phyloP scores from a whole-genome alignment of 1,139 yeast genomes.

The Scheffersomyces parashehatae region DNA sequence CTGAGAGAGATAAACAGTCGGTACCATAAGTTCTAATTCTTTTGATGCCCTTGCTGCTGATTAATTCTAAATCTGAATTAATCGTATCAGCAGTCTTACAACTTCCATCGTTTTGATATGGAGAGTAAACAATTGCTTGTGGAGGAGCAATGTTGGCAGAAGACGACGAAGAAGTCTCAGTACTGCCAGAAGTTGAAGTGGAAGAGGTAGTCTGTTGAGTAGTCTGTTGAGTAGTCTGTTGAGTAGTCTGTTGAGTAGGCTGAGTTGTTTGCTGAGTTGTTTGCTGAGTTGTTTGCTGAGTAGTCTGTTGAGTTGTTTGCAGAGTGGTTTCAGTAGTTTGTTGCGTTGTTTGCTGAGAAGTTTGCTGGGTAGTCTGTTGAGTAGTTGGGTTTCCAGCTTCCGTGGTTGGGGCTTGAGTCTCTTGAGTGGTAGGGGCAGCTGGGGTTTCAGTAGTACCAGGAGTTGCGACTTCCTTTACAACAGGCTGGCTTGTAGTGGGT shows the following conservation, averaged over 20 bases:
- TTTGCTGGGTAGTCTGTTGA: background rate
- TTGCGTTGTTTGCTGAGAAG: background rate
- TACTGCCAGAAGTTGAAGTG: conserved; percentile 19
- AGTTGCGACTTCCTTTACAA: background rate
- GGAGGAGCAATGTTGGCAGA: conserved; percentile 40
- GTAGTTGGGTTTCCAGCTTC: conserved; percentile 5
- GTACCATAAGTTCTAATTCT: conserved; percentile 79
- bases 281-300: conserved; percentile 2
- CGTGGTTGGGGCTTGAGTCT: conserved; percentile 4
- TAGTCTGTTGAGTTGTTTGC: conserved; percentile 1
- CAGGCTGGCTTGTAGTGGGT: conserved; percentile 5
- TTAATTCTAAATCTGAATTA: conserved; percentile 55
- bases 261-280: conserved; percentile 8
- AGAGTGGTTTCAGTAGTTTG: conserved; percentile 2
- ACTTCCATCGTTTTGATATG: conserved; percentile 65
- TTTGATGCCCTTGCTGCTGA: conserved; percentile 60
- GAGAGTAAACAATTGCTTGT: conserved; percentile 71
- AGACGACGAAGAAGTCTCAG: conserved; percentile 16
- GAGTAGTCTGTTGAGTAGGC: conserved; percentile 2
- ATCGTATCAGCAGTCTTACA: conserved; percentile 66
- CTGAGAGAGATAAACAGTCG: conserved; percentile 71
- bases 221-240: conserved; percentile 6
- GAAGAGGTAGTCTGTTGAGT: conserved; percentile 13
- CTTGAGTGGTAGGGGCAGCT: conserved; percentile 2
- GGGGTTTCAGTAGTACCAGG: background rate